Evolutionary conservation across 2,329 filamentous ascomycete species (phyloP).

Genomic region (Dothideomycetes sp.): DNA sequence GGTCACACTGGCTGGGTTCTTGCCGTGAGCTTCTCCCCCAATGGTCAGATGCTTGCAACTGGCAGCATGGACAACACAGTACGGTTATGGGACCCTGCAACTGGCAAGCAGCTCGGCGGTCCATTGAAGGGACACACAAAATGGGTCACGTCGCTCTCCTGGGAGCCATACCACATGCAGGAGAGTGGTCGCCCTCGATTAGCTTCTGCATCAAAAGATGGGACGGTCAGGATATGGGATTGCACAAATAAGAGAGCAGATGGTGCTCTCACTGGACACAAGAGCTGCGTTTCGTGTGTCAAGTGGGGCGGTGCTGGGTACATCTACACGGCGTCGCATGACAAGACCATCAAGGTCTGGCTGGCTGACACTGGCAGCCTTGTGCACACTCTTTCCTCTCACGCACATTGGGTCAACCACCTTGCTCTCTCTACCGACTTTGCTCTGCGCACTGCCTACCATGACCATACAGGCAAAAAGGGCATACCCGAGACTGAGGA

Average conservation of each 20-base stretch:
- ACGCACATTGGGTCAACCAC: conserved; percentile 94
- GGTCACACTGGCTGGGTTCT: conserved; percentile 88
- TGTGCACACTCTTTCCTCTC: conserved; percentile 65
- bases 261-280: conserved; percentile 77
- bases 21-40: conserved; percentile 76
- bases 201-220: conserved; percentile 82
- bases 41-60: conserved; percentile 70
- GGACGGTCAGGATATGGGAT: conserved; percentile 79
- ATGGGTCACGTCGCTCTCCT: conserved; percentile 77
- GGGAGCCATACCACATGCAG: conserved; percentile 90
- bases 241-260: conserved; percentile 68
- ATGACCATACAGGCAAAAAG: conserved; percentile 63
- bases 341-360: conserved; percentile 90
- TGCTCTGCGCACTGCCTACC: conserved; percentile 72
- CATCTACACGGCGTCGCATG: conserved; percentile 77
- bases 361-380: conserved; percentile 68
- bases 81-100: conserved; percentile 78
- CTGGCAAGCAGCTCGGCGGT: conserved; percentile 61
- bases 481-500: conserved; percentile 57
- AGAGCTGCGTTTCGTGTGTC: conserved; percentile 78
- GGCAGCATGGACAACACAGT: conserved; percentile 90
- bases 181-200: conserved; percentile 61
- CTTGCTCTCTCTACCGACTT: conserved; percentile 89
- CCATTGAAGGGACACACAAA: conserved; percentile 77
- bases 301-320: conserved; percentile 85